phyloP scores from a whole-genome alignment of 345 rosid genomes.

The Populus davidiana region DNA sequence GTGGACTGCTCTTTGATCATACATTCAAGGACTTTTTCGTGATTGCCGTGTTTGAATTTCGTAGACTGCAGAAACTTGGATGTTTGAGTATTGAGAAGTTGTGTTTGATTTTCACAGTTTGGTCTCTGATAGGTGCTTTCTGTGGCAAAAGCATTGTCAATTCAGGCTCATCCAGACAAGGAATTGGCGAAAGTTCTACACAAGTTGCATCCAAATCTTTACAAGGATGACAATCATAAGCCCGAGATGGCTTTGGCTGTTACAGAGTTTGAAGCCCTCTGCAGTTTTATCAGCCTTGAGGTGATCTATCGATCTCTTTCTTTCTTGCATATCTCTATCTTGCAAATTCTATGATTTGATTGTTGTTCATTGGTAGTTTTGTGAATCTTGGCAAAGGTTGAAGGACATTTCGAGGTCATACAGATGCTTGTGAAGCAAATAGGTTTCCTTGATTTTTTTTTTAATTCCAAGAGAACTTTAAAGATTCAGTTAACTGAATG shows the following conservation, averaged over 20 bases:
- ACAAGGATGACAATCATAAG: slow-evolving; percentile 90
- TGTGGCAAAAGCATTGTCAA: slow-evolving; percentile 82
- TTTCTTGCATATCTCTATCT: background rate
- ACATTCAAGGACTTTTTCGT: background rate
- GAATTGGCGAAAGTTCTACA: slow-evolving; percentile 67
- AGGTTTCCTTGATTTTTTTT: background rate
- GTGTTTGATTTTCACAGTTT: background rate
- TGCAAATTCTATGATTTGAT: background rate
- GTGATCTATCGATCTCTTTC: slow-evolving; percentile 29
- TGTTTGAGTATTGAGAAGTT: background rate
- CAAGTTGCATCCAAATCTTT: slow-evolving; percentile 66
- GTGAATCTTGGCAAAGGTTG: background rate
- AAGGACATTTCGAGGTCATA: background rate
- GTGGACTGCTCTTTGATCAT: background rate
- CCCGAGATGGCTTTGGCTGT: slow-evolving; percentile 99
- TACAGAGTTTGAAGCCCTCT: slow-evolving; percentile 88
- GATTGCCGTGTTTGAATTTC: background rate
- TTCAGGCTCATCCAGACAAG: slow-evolving; percentile 98
- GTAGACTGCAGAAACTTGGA: background rate
- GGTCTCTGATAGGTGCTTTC: slow-evolving; percentile 66
- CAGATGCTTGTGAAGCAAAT: background rate
- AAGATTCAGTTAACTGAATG: background rate
- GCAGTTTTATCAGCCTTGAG: slow-evolving; percentile 75
- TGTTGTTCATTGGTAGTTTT: background rate
- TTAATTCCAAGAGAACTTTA: background rate